Evolutionary conservation across 2,329 filamentous ascomycete species (phyloP).

Genomic region (Fusarium goolgardi): DNA sequence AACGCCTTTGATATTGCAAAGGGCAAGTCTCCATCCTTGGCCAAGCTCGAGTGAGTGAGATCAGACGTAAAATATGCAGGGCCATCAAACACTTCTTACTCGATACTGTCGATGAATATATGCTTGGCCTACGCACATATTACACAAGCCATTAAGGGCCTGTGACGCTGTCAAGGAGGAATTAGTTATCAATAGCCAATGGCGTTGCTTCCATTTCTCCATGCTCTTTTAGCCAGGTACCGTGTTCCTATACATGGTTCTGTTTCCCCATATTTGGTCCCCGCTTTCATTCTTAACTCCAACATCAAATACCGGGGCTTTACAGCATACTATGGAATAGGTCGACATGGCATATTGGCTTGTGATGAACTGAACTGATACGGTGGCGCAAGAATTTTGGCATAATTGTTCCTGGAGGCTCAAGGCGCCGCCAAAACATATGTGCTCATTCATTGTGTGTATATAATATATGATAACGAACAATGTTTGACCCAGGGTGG

Average conservation of each 20-base stretch:
- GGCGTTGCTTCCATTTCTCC: conserved; percentile 19
- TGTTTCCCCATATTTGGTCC: conserved; percentile 41
- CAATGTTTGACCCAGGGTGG: too few relatives aligned
- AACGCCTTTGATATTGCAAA: not conserved
- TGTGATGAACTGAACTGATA: too few relatives aligned
- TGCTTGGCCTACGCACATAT: conserved; percentile 6
- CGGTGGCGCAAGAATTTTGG: too few relatives aligned
- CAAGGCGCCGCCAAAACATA: too few relatives aligned
- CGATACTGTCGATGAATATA: not conserved
- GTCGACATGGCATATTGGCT: too few relatives aligned
- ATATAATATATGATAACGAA: not conserved
- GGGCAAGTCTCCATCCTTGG: too few relatives aligned
- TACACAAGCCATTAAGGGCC: not conserved
- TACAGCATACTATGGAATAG: too few relatives aligned
- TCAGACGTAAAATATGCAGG: not conserved
- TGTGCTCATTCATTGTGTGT: not conserved
- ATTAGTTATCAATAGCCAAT: conserved; percentile 4
- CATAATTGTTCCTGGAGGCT: too few relatives aligned
- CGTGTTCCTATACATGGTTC: conserved; percentile 5
- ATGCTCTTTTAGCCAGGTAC: conserved; percentile 27
- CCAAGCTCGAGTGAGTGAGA: not conserved
- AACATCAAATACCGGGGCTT: too few relatives aligned
- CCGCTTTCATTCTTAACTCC: conserved; percentile 23
- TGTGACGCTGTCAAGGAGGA: not conserved
- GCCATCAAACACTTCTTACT: not conserved